Evolutionary conservation across 768 basidiomycete genomes (phyloP).

Genomic region (Tulasnella calospora): DNA sequence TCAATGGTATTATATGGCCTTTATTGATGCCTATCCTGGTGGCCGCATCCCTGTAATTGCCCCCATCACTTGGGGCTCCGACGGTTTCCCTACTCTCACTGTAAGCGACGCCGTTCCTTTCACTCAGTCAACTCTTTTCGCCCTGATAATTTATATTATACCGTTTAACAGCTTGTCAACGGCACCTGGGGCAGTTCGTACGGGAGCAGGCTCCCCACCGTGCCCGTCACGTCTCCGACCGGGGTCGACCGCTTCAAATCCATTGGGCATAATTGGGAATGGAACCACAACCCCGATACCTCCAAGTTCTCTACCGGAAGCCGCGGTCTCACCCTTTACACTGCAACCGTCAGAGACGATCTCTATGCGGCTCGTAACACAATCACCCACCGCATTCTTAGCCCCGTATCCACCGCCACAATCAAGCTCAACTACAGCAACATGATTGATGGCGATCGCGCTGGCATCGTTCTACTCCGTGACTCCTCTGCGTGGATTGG

Average conservation of each 20-base stretch:
- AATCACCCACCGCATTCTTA: constrained; percentile 24
- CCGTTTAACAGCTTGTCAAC: not conserved
- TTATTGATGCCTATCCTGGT: not conserved
- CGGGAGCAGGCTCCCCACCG: not conserved
- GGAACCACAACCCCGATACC: constrained; percentile 1
- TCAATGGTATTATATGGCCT: not conserved
- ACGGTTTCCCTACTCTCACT: not conserved
- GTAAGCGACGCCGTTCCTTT: not conserved
- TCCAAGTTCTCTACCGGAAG: not conserved
- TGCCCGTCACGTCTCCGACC: not conserved
- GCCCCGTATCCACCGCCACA: constrained; percentile 22
- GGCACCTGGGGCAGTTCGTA: not conserved
- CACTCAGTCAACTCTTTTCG: not conserved
- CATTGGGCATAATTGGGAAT: constrained; percentile 21
- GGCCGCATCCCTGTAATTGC: not conserved
- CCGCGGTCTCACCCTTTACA: constrained; percentile 23
- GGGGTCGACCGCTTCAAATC: not conserved
- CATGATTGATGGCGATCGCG: constrained; percentile 17
- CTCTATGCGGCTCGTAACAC: constrained; percentile 26
- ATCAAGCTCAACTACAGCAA: constrained; percentile 18
- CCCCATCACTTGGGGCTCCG: not conserved
- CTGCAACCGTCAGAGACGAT: constrained; percentile 20
- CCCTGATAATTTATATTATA: not conserved
- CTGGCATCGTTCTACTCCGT: constrained; percentile 20
- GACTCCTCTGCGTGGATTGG: constrained; percentile 16